Evolutionary conservation across 768 basidiomycete species (phyloP).

Genomic region (Psilocybe azurescens): DNA sequence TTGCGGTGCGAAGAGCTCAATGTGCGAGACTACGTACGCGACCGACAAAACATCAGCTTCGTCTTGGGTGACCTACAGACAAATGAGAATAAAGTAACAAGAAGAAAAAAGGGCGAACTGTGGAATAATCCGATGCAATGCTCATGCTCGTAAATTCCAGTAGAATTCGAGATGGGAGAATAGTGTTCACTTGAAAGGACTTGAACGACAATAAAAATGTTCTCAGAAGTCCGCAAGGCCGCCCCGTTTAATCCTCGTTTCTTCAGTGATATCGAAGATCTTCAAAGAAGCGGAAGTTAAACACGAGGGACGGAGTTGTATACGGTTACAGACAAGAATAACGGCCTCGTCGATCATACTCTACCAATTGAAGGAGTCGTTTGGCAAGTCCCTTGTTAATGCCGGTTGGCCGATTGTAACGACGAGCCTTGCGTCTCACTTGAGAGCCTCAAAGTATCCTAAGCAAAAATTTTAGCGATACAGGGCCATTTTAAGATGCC

Average conservation of each 20-base stretch:
- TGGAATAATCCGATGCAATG: slow-evolving; percentile 1
- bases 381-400: too few relatives aligned
- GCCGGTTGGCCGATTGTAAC: too few relatives aligned
- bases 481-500: too few relatives aligned
- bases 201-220: neutral
- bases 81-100: neutral
- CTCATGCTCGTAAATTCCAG: neutral
- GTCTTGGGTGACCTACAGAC: slow-evolving; percentile 17
- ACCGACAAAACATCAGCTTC: slow-evolving; percentile 15
- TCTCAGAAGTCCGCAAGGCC: slow-evolving; percentile 11
- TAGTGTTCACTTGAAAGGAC: neutral
- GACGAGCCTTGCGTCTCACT: too few relatives aligned
- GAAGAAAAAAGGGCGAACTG: neutral
- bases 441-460: too few relatives aligned
- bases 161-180: neutral
- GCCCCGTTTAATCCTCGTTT: slow-evolving; percentile 16
- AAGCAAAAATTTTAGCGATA: too few relatives aligned
- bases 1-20: too few relatives aligned
- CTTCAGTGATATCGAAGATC: neutral
- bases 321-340: neutral
- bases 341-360: neutral
- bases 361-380: too few relatives aligned
- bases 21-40: slow-evolving; percentile 14
- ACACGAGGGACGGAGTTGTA: slow-evolving; percentile 4
- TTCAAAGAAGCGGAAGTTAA: neutral